phyloP scores from a whole-genome alignment of 1,284 basidiomycete species.

The Anthracocystis setariae region DNA sequence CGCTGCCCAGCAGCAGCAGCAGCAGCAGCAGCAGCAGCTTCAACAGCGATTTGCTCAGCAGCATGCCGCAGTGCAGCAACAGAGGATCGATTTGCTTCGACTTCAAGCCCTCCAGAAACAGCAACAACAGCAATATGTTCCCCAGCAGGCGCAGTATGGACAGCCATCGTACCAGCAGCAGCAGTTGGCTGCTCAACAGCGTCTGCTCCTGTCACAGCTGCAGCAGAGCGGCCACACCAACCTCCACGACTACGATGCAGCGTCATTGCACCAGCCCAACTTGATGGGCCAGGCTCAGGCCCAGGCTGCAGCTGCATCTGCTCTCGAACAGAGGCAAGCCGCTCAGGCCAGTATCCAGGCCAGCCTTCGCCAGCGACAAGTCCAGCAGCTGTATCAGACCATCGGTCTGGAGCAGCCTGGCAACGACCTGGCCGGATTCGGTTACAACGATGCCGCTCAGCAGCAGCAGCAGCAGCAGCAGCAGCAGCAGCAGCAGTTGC shows the following conservation, averaged over 20 bases:
- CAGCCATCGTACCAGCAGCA: conserved; percentile 39
- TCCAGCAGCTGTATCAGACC: conserved; percentile 52
- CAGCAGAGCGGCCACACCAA: conserved; percentile 35
- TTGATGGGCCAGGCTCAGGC: conserved; percentile 25
- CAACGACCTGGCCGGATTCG: background rate
- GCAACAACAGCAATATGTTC: conserved; percentile 30
- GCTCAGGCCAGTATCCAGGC: conserved; percentile 60
- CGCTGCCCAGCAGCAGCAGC: conserved; percentile 47
- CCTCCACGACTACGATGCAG: conserved; percentile 13
- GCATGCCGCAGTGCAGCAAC: conserved; percentile 47
- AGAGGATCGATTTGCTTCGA: conserved; percentile 54
- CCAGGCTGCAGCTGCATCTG: conserved; percentile 31
- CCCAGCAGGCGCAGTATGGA: conserved; percentile 47
- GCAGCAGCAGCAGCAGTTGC: conserved; percentile 39
- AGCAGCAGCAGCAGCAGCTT: conserved; percentile 51
- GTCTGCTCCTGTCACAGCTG: conserved; percentile 54
- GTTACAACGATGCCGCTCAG: conserved; percentile 12
- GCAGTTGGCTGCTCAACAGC: conserved; percentile 56
- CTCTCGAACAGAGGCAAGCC: conserved; percentile 57
- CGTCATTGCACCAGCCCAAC: conserved; percentile 27
- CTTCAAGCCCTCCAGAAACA: conserved; percentile 55
- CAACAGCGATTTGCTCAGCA: conserved; percentile 50
- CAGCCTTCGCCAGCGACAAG: conserved; percentile 56
- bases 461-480: conserved; percentile 34
- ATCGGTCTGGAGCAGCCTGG: conserved; percentile 37